These are phyloP conservation scores for Clavispora santaluciae DNA, from an alignment of 805 yeast genomes.

Conservation along the genomic window DNA sequence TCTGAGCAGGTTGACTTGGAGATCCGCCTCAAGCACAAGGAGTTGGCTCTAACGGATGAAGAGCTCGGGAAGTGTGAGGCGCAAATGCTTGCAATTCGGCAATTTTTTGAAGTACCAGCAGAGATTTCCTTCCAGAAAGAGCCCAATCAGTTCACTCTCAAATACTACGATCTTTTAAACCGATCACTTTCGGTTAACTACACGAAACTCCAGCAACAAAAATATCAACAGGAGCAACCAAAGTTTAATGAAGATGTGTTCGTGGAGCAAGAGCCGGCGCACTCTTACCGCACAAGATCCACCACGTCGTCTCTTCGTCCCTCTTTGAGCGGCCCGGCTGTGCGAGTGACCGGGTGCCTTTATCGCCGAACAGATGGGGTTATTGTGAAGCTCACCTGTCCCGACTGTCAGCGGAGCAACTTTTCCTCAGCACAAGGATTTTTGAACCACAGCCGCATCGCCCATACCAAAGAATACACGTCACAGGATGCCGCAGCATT, in stretches of 20 bases:
- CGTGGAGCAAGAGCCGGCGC: slow-evolving; percentile 12
- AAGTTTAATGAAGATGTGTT: slow-evolving; percentile 10
- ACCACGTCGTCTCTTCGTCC: slow-evolving; percentile 55
- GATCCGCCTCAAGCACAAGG: slow-evolving; percentile 55
- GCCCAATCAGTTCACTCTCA: slow-evolving; percentile 41
- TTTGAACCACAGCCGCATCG: slow-evolving; percentile 68
- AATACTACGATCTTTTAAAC: slow-evolving; percentile 36
- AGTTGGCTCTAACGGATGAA: slow-evolving; percentile 43
- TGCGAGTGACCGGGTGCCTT: slow-evolving; percentile 42
- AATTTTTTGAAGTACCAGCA: slow-evolving; percentile 39
- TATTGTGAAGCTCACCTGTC: slow-evolving; percentile 62
- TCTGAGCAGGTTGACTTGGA: slow-evolving; percentile 53
- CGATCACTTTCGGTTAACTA: slow-evolving; percentile 30
- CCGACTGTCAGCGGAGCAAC: slow-evolving; percentile 60
- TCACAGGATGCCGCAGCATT: slow-evolving; percentile 74
- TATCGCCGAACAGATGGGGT: slow-evolving; percentile 69
- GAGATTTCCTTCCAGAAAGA: slow-evolving; percentile 37
- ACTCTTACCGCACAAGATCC: slow-evolving; percentile 44
- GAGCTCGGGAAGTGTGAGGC: slow-evolving; percentile 57
- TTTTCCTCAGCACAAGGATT: slow-evolving; percentile 80
- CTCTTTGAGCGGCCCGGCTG: slow-evolving; percentile 18
- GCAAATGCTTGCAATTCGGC: slow-evolving; percentile 49
- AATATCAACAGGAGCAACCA: slow-evolving; percentile 10
- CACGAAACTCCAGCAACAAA: slow-evolving; percentile 21
- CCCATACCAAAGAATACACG: slow-evolving; percentile 65